These are phyloP conservation scores for Candida nitratophila DNA, from an alignment of 805 yeast genomes.

Conservation along the genomic window DNA sequence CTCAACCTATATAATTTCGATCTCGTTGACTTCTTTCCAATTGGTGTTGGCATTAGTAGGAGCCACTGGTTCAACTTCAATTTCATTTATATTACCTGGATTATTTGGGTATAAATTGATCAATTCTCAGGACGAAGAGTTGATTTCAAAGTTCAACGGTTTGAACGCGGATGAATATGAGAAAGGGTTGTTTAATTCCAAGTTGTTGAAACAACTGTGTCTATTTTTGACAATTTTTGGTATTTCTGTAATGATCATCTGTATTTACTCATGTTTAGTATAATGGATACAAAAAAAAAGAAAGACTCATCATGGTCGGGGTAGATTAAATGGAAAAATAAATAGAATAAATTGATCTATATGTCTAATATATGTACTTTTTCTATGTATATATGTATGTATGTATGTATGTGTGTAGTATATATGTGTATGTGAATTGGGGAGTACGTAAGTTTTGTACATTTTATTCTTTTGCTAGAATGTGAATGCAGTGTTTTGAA, in stretches of 20 bases:
- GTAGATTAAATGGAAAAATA: too few species aligned
- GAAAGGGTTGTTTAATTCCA: conserved; percentile 15
- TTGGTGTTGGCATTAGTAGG: conserved; percentile 69
- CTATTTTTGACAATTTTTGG: conserved; percentile 47
- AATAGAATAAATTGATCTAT: too few species aligned
- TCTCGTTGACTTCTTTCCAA: conserved; percentile 56
- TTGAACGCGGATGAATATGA: conserved; percentile 16
- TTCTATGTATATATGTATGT: background rate
- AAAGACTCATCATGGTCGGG: too few species aligned
- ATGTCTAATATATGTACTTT: too few species aligned
- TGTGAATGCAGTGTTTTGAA: too few species aligned
- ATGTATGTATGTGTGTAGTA: background rate
- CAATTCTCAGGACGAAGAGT: conserved; percentile 17
- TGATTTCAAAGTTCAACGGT: conserved; percentile 9
- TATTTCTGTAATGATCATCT: conserved; percentile 43
- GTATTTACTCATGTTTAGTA: conserved; percentile 43
- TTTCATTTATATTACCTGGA: conserved; percentile 74
- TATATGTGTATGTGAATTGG: background rate
- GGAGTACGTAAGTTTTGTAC: too few species aligned
- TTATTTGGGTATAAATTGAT: conserved; percentile 60
- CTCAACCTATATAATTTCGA: conserved; percentile 48
- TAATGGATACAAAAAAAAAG: too few species aligned
- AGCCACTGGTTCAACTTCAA: conserved; percentile 77
- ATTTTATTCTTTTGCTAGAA: too few species aligned
- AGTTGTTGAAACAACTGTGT: conserved; percentile 16